Evolutionary conservation across 1,284 basidiomycete genomes (phyloP), one percentile per base, ranked within the genome.

Genomic region (Calocybe gambosa): DNA sequence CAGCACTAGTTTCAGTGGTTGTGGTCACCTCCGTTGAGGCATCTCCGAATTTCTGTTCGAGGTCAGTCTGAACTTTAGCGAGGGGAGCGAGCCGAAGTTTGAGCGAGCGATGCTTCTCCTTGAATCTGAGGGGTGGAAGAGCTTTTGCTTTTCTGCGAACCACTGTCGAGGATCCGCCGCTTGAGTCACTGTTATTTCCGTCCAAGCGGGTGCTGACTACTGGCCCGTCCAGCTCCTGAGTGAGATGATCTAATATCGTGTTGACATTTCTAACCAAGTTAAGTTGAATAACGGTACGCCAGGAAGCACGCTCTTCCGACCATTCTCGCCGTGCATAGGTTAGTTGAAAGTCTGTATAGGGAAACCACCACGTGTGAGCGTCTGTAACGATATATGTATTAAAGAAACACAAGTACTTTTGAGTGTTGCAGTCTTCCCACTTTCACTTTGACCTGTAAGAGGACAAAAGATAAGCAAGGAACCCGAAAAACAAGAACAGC

Each of bases 241-340:
- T 54, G 46, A 86, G 65, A 37, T 73, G 61, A 42, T 82, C 73
- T 13, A 85, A 67, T 40, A 87, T 75, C 37, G 63, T 61, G 54
- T 79, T 75, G 57, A 85, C 72, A 52, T 81, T 83, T 49, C 83
- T 78, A 47, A 86, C 73, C 60, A 89, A 75, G 60, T 89, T 59
- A 60, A 89, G 75, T 57, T 82, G 81, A 53, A 89, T 80, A 52
- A 89, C 82, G 6, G 75, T 68, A 15, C 82, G 77, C 87, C 87
- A 89, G 25, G 82, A 76, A 2, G 71, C 65, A 42, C 77, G 78
- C 55, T 88, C 82, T 50, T 80, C 76, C 2, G 72, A 70, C 80
- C 86, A 85, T 57, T 82, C 77, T 43, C 72, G 69, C 21, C 70
- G 70, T 15, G 85, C 79, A 55, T 85, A 84, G 3, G 75, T 76